A percentile compares a stretch with the other conserved stretches of the same genome.
Evolutionary conservation across 177 flowering plant species (phyloP).

Genomic region (Vitis hybrid): DNA sequence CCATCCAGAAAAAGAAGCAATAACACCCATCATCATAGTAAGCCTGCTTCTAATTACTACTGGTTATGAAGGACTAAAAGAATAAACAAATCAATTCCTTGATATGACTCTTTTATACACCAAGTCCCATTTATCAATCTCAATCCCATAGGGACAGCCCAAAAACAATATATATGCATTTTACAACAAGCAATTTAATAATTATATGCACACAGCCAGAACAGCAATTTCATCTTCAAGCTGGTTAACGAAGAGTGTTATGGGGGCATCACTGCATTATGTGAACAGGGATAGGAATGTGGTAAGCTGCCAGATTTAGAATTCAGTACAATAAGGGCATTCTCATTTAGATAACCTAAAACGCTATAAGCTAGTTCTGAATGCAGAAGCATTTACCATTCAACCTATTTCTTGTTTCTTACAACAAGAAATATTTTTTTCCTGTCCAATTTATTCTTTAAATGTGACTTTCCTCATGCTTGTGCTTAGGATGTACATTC

Average conservation of each 20-base stretch:
- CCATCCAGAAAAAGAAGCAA: not conserved
- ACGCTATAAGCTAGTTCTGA: too few species aligned
- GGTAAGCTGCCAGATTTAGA: not conserved
- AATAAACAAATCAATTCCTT: not conserved
- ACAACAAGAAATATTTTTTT: too few species aligned
- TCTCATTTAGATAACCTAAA: too few species aligned
- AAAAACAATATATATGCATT: not conserved
- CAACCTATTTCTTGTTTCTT: too few species aligned
- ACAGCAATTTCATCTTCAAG: too few species aligned
- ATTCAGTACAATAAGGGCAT: not conserved
- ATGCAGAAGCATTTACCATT: too few species aligned
- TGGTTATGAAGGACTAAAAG: not conserved
- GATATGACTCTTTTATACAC: not conserved
- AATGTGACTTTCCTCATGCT: too few species aligned
- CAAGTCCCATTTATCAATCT: not conserved
- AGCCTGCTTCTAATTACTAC: not conserved
- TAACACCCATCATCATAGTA: not conserved
- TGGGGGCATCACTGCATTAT: too few species aligned
- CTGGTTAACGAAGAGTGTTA: too few species aligned
- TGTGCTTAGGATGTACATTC: too few species aligned
- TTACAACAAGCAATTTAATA: not conserved
- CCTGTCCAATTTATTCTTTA: too few species aligned
- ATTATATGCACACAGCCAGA: too few species aligned
- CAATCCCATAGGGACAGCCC: not conserved
- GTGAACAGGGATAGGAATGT: not conserved